Base-by-base conservation (phyloP, 2,329 filamentous ascomycete species). In the Fusarium sp. region DNA sequence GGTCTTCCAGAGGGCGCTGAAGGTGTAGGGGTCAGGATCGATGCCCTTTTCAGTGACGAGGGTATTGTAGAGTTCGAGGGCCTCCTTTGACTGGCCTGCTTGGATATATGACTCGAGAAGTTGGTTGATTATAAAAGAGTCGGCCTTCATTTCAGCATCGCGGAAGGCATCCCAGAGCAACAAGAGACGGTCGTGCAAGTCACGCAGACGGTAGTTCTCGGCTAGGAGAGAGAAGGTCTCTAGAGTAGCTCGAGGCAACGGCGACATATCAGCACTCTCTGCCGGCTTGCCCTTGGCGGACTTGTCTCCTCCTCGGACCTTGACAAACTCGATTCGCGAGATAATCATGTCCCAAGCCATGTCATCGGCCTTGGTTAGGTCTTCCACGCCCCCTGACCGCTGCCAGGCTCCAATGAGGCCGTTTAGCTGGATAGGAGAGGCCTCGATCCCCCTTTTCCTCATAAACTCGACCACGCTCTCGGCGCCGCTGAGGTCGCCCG, bases 361-460 rank as follows among this genome's bases (percentile, higher is more conserved):
- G 39, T 84, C 79, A 73, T 94, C 92, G 3, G 92, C 93, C 73
- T 87, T 88, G 52, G 87, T 81, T 55, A 88, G 80, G 57, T 90
- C 82, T 23, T 82, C 81, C 2, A 83, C 82, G 7, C 82, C 87
- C 23, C 88, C 88, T 7, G 89, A 86, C 48, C 94, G 88, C 54
- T 96, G 84, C 87, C 92, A 94, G 2, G 92, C 93, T 9, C 91
- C 92, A 57, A 97, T 89, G 18, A 97, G 85, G 8, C 93, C 92
- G 75, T 97, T 97, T 60, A 96, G 85, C 70, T 97, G 93, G 54
- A 92, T 91, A 2, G 92, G 84, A 41, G 92, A 89, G 3, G 93
- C 90, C 61, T 85, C 84, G 36, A 94, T 87, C 2, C 90, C 89
- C 73, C 88, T 89, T 55, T 87, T 84, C 72, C 90, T 89, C 92